These are phyloP conservation scores for Aurantiochytrium sp. DNA, from an alignment of 108 stramenopile genomes.

Conservation along the genomic window DNA sequence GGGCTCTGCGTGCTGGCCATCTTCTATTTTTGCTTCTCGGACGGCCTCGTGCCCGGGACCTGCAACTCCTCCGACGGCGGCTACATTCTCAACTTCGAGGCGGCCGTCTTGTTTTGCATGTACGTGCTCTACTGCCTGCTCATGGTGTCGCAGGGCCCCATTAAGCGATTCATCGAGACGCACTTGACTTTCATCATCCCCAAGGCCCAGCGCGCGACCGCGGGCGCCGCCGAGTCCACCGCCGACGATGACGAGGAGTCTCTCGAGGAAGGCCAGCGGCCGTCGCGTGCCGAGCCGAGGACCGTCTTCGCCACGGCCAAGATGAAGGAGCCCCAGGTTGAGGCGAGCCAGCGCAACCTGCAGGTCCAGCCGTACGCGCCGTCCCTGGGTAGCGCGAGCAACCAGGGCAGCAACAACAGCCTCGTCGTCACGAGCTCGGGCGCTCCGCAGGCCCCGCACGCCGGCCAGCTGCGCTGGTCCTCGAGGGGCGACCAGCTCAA, in stretches of 20 bases:
- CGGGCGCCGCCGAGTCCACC: not conserved
- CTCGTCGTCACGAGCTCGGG: not conserved
- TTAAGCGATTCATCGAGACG: not conserved
- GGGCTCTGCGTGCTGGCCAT: constrained; percentile 57
- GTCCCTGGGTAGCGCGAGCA: too few relatives aligned
- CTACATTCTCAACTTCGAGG: constrained; percentile 67
- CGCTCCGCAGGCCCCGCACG: not conserved
- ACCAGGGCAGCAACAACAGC: not conserved
- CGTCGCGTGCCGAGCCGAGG: not conserved
- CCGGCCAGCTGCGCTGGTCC: not conserved
- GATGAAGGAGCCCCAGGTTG: not conserved
- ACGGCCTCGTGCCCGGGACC: constrained; percentile 17
- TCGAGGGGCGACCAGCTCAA: too few relatives aligned
- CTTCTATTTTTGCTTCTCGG: constrained; percentile 52
- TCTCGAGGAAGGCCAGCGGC: not conserved
- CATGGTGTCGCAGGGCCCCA: constrained; percentile 61
- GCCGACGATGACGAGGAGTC: not conserved
- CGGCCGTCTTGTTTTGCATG: constrained; percentile 64
- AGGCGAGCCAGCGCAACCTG: not conserved
- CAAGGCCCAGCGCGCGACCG: not conserved
- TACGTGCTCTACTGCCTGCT: constrained; percentile 71
- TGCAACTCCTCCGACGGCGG: not conserved
- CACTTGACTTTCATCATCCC: not conserved
- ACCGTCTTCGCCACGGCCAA: not conserved
- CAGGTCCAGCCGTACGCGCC: too few relatives aligned